Base-by-base conservation (phyloP, 352 stramenopile species). In the Phytopythium chamaehyphon region DNA sequence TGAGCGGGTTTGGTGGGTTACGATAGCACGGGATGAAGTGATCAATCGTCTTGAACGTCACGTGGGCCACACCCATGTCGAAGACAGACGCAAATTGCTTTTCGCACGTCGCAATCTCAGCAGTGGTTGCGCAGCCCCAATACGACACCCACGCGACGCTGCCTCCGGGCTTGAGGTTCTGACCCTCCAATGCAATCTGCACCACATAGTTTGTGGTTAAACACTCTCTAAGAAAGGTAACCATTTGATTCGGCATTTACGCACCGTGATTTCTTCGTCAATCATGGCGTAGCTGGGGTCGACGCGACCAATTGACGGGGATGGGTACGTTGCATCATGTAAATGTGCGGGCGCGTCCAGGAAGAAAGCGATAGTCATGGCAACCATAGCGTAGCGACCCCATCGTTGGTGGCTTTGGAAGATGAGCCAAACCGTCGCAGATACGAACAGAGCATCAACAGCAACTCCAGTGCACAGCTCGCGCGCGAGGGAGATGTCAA, bases 21-120 rank as follows among this genome's bases (percentile, higher is more conserved):
- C 77, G 81, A 54, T 94, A 94, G 60, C 83, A 94, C n/a, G 83
- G 83, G 23, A 94, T 90, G 50, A 83, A 94, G 52, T 88, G 83
- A 44, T 94, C 83, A 11, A 90, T 64, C 4, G 79, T 55, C 16
- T 61, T 73, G 49, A 94, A 92, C 26, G 79, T 90, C 16, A 86
- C 79, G 18, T 67, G 60, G 12, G 85, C 79, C 44, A 83, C 81
- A 14, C 83, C 83, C 33, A 64, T 61, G 50, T 83, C 64, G 19
- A 92, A 94, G 7, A 61, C 69, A 10, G 65, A 66, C 16, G 61
- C 48, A 55, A 88, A 92, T 55, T 92, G 83, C 40, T 89, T 86
- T 21, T 88, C 78, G 42, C 83, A 94, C 14, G 67, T 44, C 19
- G 73, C 56, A 6, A 90, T 75, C 4, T 74, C 68, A 6, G 73